These are phyloP conservation scores for Mrakia frigida DNA, from an alignment of 768 basidiomycete genomes.

Conservation along the genomic window DNA sequence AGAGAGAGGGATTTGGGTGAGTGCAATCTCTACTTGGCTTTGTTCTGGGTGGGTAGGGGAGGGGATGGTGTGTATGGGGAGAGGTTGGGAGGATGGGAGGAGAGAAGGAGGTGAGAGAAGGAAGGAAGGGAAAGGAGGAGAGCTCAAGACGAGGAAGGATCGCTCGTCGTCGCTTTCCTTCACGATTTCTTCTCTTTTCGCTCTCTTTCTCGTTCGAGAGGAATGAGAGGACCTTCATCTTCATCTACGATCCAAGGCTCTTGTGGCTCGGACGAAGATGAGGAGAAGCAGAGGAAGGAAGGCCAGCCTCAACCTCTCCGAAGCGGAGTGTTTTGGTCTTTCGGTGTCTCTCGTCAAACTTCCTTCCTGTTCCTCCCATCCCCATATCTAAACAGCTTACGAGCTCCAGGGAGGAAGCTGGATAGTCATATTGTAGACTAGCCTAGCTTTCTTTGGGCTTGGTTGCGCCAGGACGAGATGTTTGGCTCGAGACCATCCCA, in stretches of 20 bases:
- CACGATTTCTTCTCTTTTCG: too few relatives aligned
- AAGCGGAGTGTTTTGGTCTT: conserved; percentile 5
- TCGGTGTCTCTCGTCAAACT: conserved; percentile 17
- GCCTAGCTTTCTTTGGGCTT: not conserved
- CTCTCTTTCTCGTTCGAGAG: too few relatives aligned
- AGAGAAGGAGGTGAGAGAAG: not conserved
- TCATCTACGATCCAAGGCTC: too few relatives aligned
- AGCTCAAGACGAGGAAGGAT: too few relatives aligned
- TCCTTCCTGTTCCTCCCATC: not conserved
- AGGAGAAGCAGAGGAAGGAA: too few relatives aligned
- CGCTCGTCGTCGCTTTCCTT: too few relatives aligned
- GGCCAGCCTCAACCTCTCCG: not conserved
- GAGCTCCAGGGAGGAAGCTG: not conserved
- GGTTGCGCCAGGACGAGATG: not conserved
- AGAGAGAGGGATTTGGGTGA: not conserved
- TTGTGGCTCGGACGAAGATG: too few relatives aligned
- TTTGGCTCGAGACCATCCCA: not conserved
- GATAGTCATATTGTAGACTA: not conserved
- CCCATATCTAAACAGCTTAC: too few relatives aligned
- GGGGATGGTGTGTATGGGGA: not conserved
- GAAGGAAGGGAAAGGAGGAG: not conserved
- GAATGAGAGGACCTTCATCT: too few relatives aligned
- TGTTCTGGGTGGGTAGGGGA: not conserved
- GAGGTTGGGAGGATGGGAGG: not conserved
- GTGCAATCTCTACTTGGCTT: not conserved